Evolutionary conservation across 129 eudicot genomes (phyloP).

Genomic region (Escallonia rubra): DNA sequence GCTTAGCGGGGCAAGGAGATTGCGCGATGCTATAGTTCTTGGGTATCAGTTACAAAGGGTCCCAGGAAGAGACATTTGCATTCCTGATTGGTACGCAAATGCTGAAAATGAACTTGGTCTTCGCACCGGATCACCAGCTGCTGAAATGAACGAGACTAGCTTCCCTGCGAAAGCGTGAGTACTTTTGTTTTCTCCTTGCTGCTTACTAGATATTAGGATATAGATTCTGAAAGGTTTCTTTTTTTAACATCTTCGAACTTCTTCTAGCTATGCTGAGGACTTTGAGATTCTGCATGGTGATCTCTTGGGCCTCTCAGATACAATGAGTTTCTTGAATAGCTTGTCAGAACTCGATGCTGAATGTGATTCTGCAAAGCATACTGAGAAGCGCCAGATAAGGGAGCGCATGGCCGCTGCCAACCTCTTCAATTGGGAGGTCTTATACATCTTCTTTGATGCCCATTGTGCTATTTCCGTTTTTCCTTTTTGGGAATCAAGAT

Average conservation of each 20-base stretch:
- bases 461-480: not conserved
- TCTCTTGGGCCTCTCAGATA: conserved; percentile 79
- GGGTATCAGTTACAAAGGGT: conserved; percentile 92
- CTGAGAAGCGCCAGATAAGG: conserved; percentile 65
- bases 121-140: conserved; percentile 81
- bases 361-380: conserved; percentile 40
- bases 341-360: conserved; percentile 53
- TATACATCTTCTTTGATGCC: not conserved
- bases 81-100: conserved; percentile 94
- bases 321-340: conserved; percentile 65
- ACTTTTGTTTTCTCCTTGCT: conserved; percentile 1
- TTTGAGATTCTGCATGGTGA: conserved; percentile 98
- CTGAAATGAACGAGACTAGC: conserved; percentile 32
- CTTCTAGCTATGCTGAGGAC: conserved; percentile 45
- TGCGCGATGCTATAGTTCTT: conserved; percentile 94
- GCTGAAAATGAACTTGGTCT: conserved; percentile 90
- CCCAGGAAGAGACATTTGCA: conserved; percentile 91
- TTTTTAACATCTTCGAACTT: not conserved
- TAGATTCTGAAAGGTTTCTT: not conserved
- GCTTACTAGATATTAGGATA: not conserved
- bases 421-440: conserved; percentile 94
- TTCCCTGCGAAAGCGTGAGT: conserved; percentile 50
- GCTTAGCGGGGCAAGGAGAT: conserved; percentile 94
- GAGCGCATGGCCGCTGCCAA: conserved; percentile 86
- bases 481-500: too few species aligned